Percentiles rank a stretch among this genome's conserved stretches.
These are phyloP conservation scores for Heterobasidion parviporum DNA, from an alignment of 1,284 basidiomycete species.

Conservation along the genomic window DNA sequence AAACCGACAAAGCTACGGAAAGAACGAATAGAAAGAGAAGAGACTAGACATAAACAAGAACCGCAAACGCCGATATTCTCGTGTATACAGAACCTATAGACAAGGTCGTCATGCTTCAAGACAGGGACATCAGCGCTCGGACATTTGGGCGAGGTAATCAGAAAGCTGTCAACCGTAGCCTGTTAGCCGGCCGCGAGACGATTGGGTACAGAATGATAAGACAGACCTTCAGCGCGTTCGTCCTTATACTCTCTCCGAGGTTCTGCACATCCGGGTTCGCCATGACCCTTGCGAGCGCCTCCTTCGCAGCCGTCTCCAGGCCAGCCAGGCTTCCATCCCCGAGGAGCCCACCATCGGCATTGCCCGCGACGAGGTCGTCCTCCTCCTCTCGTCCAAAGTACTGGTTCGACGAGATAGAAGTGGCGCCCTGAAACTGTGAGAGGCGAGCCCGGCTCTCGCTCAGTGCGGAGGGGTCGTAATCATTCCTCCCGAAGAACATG, in stretches of 20 bases:
- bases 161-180: constrained; percentile 45
- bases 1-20: not conserved
- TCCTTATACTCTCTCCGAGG: constrained; percentile 74
- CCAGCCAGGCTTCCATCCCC: constrained; percentile 68
- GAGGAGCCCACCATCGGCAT: constrained; percentile 40
- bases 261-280: constrained; percentile 90
- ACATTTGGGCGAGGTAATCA: constrained; percentile 73
- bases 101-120: not conserved
- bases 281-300: constrained; percentile 72
- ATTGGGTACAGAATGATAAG: not conserved
- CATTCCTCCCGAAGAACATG: constrained; percentile 91
- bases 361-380: constrained; percentile 41
- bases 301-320: constrained; percentile 74
- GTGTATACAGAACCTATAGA: not conserved
- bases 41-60: not conserved
- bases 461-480: constrained; percentile 73
- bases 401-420: constrained; percentile 89
- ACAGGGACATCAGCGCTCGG: constrained; percentile 27
- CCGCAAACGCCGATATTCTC: not conserved
- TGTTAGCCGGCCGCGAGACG: not conserved
- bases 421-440: constrained; percentile 85
- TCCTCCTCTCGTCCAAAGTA: constrained; percentile 95
- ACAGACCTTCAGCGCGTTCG: constrained; percentile 80
- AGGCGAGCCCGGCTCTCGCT: constrained; percentile 80
- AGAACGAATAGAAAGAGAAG: not conserved